phyloP scores from a whole-genome alignment of 2,329 filamentous ascomycete species.

The Phialophora chinensis region DNA sequence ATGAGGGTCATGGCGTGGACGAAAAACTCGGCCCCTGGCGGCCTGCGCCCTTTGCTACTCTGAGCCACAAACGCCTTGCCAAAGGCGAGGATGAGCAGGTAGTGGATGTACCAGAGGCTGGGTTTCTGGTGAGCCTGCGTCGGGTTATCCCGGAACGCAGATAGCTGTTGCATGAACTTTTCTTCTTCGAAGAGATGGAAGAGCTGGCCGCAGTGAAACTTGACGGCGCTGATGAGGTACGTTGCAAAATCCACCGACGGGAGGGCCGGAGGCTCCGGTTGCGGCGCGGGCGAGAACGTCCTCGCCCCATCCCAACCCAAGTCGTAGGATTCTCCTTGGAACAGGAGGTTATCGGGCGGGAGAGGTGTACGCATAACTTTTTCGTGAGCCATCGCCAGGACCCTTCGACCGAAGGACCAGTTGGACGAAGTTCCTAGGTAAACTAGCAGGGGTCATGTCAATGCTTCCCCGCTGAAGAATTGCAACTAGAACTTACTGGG shows the following conservation, averaged over 20 bases:
- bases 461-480: neutral
- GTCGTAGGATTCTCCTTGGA: constrained; percentile 60
- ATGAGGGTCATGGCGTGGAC: constrained; percentile 53
- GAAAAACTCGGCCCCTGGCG: constrained; percentile 57
- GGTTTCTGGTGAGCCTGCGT: constrained; percentile 38
- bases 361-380: constrained; percentile 52
- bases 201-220: constrained; percentile 62
- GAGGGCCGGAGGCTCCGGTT: constrained; percentile 48
- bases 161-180: constrained; percentile 55
- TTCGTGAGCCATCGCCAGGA: constrained; percentile 58
- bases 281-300: constrained; percentile 33
- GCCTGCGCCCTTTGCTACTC: constrained; percentile 46
- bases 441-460: constrained; percentile 43
- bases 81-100: constrained; percentile 60
- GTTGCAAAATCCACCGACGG: constrained; percentile 58
- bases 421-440: constrained; percentile 64
- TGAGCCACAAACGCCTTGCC: constrained; percentile 60
- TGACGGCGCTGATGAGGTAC: constrained; percentile 62
- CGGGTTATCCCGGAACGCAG: constrained; percentile 50
- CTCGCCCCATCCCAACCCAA: constrained; percentile 57
- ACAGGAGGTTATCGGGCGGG: constrained; percentile 54
- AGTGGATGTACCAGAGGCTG: constrained; percentile 60
- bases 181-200: constrained; percentile 63
- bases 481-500: constrained; percentile 47
- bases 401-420: constrained; percentile 60